A percentile compares a stretch with the other conserved stretches of the same genome.
These are phyloP conservation scores for Malus hybrid DNA, from an alignment of 331 rosid species.

Conservation along the genomic window DNA sequence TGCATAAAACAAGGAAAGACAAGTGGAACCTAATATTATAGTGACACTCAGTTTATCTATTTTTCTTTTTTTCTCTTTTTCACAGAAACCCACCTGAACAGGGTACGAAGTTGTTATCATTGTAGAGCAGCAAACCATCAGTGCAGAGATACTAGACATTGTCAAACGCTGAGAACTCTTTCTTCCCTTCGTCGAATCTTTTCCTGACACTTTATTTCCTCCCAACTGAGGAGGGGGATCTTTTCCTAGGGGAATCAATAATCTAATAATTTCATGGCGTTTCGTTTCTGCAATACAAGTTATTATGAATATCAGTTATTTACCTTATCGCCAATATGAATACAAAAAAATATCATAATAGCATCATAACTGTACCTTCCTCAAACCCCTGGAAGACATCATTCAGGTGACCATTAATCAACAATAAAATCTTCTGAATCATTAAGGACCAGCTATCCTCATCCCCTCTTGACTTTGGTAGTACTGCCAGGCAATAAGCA, in stretches of 20 bases:
- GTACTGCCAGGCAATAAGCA: slow-evolving; percentile 65
- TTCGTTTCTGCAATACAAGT: slow-evolving; percentile 40
- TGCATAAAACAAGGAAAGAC: not conserved
- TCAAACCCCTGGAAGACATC: slow-evolving; percentile 72
- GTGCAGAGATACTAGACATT: slow-evolving; percentile 40
- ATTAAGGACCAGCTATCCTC: slow-evolving; percentile 77
- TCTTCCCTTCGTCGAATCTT: slow-evolving; percentile 23
- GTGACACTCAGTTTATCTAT: slow-evolving; percentile 4
- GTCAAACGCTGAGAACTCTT: slow-evolving; percentile 38
- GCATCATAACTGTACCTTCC: slow-evolving; percentile 43
- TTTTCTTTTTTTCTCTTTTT: not conserved
- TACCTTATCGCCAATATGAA: slow-evolving; percentile 8
- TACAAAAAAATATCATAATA: slow-evolving; percentile 1
- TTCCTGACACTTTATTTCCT: slow-evolving; percentile 32
- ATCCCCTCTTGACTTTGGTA: slow-evolving; percentile 83
- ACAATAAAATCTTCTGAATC: slow-evolving; percentile 60
- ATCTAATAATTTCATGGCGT: slow-evolving; percentile 34
- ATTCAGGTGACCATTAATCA: slow-evolving; percentile 54
- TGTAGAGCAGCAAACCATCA: slow-evolving; percentile 61
- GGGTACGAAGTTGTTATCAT: slow-evolving; percentile 74
- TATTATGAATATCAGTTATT: slow-evolving; percentile 14
- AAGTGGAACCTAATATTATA: not conserved
- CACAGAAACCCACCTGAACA: slow-evolving; percentile 43
- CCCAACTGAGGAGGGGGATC: slow-evolving; percentile 61
- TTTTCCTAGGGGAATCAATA: slow-evolving; percentile 52